Evolutionary conservation across 139 green algal species (phyloP).

Genomic region (Chlorella sp.): DNA sequence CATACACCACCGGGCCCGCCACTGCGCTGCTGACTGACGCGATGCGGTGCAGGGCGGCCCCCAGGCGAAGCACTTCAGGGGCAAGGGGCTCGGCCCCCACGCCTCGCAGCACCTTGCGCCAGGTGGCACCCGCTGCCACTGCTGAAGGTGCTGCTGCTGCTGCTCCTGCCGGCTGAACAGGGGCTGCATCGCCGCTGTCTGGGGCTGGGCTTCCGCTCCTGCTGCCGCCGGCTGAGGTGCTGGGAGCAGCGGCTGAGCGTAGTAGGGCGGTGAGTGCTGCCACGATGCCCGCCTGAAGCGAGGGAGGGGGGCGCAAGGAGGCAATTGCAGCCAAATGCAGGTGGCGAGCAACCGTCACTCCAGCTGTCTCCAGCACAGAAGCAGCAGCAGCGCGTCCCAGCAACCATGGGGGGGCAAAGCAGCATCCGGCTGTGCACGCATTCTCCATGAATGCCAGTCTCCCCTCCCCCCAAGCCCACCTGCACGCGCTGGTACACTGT

Average conservation of each 20-base stretch:
- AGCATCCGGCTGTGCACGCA: too few relatives aligned
- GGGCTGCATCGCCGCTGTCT: too few relatives aligned
- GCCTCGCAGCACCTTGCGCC: conserved; percentile 7
- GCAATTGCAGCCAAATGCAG: too few relatives aligned
- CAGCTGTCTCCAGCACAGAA: too few relatives aligned
- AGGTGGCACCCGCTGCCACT: background rate
- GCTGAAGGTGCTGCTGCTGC: background rate
- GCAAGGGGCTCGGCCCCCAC: conserved; percentile 3
- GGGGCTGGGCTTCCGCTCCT: background rate
- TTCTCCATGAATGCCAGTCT: too few relatives aligned
- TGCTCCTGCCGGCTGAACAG: background rate
- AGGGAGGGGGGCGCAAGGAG: too few relatives aligned
- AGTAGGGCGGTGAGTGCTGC: background rate
- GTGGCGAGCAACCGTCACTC: too few relatives aligned
- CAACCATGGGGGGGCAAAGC: too few relatives aligned
- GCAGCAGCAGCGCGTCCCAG: too few relatives aligned
- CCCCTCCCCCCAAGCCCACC: too few relatives aligned
- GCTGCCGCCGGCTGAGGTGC: background rate
- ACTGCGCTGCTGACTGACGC: conserved; percentile 10
- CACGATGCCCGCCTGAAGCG: background rate
- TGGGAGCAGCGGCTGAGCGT: background rate
- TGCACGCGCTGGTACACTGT: conserved; percentile 62
- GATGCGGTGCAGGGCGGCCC: background rate
- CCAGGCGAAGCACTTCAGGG: conserved; percentile 3
- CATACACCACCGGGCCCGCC: conserved; percentile 2